Evolutionary conservation across 2,329 filamentous ascomycete species (phyloP).

Genomic region (Diaporthe caulivora): DNA sequence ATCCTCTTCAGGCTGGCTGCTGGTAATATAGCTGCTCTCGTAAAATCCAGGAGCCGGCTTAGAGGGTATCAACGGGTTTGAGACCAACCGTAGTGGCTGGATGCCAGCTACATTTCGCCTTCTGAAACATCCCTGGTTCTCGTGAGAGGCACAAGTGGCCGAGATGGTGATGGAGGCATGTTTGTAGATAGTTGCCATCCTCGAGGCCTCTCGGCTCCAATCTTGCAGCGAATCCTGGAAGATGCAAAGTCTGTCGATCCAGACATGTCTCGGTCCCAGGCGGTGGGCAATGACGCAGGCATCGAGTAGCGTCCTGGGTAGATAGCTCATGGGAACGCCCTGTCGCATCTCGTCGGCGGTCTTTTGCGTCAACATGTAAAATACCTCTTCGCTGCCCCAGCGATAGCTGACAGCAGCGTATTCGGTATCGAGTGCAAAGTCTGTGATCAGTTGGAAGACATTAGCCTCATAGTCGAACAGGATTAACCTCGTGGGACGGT

Average conservation of each 20-base stretch:
- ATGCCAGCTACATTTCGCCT: not conserved
- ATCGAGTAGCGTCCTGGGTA: slow-evolving; percentile 1
- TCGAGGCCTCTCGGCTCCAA: slow-evolving; percentile 15
- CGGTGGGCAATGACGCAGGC: not conserved
- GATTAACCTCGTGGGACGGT: not conserved
- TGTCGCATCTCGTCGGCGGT: not conserved
- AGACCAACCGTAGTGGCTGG: not conserved
- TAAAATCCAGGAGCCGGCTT: accelerated
- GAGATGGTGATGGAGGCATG: slow-evolving; percentile 18
- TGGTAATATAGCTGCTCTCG: not conserved
- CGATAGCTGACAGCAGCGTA: slow-evolving; percentile 20
- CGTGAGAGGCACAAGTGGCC: slow-evolving; percentile 1
- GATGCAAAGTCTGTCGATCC: slow-evolving; percentile 30
- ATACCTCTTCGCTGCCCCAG: not conserved
- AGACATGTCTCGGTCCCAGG: slow-evolving; percentile 1
- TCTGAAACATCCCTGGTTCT: slow-evolving; percentile 24
- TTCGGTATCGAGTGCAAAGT: not conserved
- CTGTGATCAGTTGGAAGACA: not conserved
- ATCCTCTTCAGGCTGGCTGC: not conserved
- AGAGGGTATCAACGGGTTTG: not conserved
- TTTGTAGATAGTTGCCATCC: slow-evolving; percentile 25
- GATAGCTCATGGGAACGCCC: not conserved
- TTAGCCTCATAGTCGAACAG: not conserved
- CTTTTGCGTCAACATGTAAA: not conserved
- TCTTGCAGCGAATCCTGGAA: slow-evolving; percentile 6